Conservation (phyloP, 1,284 basidiomycete genomes). For the Moesziomyces antarcticus region DNA sequence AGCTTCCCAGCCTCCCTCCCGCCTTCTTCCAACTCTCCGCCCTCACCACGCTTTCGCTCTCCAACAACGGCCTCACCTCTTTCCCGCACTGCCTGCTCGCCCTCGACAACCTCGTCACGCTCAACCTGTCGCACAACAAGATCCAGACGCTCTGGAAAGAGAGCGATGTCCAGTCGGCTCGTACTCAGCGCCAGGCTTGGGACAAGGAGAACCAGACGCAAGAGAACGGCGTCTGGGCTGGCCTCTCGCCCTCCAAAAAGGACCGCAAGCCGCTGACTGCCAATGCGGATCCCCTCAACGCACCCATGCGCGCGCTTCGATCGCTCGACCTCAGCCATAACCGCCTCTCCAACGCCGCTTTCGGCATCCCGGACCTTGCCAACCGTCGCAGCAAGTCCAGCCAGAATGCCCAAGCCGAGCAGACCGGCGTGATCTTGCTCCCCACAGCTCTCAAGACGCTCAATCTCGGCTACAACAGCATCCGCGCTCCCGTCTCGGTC, state of each 20-base stretch:
- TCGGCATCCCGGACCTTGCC: conserved; percentile 39
- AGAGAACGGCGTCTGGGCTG: conserved; percentile 54
- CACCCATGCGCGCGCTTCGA: conserved; percentile 43
- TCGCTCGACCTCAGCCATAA: conserved; percentile 58
- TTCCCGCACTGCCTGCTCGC: conserved; percentile 52
- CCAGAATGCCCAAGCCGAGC: neutral
- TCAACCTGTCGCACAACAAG: conserved; percentile 61
- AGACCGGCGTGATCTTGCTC: conserved; percentile 15
- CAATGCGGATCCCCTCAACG: neutral
- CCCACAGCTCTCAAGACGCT: conserved; percentile 48
- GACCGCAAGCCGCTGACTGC: conserved; percentile 19
- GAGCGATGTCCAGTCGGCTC: conserved; percentile 18
- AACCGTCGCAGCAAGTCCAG: conserved; percentile 21
- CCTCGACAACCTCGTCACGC: conserved; percentile 52
- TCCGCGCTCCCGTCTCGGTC: conserved; percentile 54
- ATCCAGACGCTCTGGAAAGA: conserved; percentile 55
- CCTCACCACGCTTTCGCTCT: conserved; percentile 55
- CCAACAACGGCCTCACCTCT: conserved; percentile 50
- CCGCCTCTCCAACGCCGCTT: conserved; percentile 44
- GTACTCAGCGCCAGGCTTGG: conserved; percentile 38
- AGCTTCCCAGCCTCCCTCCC: conserved; percentile 42
- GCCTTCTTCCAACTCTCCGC: conserved; percentile 45
- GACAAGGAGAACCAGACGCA: conserved; percentile 41
- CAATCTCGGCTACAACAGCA: conserved; percentile 53
- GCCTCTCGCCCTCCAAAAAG: conserved; percentile 47